These are phyloP conservation scores for Shiraia sp. DNA, from an alignment of 2,329 filamentous ascomycete genomes.

Conservation along the genomic window DNA sequence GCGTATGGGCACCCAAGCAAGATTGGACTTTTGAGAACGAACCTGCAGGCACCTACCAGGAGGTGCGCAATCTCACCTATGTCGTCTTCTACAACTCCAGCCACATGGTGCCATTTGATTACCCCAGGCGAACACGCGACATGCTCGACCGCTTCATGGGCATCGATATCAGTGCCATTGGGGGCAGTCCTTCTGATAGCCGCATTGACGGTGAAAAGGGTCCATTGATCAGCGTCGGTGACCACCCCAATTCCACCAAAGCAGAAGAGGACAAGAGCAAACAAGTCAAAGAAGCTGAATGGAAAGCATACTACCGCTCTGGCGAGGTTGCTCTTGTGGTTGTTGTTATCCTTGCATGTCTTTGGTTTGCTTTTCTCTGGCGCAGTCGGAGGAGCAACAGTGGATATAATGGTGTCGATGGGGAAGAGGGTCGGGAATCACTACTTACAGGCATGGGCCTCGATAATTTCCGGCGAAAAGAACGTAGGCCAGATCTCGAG, in stretches of 20 bases:
- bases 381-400: conserved; percentile 49
- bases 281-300: conserved; percentile 80
- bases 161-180: conserved; percentile 88
- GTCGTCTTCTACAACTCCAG: conserved; percentile 93
- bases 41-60: conserved; percentile 87
- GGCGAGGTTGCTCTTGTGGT: conserved; percentile 84
- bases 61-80: conserved; percentile 93
- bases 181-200: conserved; percentile 76
- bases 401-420: conserved; percentile 51
- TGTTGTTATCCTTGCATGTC: conserved; percentile 70
- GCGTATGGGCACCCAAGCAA: conserved; percentile 86
- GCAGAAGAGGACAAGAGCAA: conserved; percentile 70
- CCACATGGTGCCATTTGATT: conserved; percentile 98
- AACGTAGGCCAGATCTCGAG: conserved; percentile 57
- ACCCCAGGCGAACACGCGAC: conserved; percentile 81
- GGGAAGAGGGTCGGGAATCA: conserved; percentile 51
- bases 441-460: conserved; percentile 51
- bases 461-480: conserved; percentile 52
- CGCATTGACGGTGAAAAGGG: conserved; percentile 84
- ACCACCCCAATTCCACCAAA: conserved; percentile 69
- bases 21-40: conserved; percentile 95
- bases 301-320: conserved; percentile 85
- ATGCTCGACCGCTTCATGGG: conserved; percentile 98
- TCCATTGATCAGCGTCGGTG: conserved; percentile 75
- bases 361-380: conserved; percentile 75